Evolutionary conservation across 352 stramenopile species (phyloP).

Genomic region (Plasmopara halstedii): DNA sequence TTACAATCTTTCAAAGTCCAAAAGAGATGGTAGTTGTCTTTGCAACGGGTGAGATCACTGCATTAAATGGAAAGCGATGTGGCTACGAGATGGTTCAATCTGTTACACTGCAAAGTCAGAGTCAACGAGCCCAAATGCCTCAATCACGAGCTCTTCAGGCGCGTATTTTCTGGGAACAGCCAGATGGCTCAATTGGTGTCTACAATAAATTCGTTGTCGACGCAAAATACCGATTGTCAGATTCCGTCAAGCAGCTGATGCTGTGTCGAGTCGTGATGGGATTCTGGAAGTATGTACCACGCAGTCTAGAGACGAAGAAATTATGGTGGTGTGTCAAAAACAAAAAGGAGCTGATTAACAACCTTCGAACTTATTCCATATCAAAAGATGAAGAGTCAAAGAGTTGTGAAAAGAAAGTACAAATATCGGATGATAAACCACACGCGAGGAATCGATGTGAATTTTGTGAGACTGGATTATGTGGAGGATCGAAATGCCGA

Average conservation of each 20-base stretch:
- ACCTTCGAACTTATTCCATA: slow-evolving; percentile 2
- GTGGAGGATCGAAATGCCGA: slow-evolving; percentile 7
- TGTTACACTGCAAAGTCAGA: slow-evolving; percentile 3
- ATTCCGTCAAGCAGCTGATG: slow-evolving; percentile 17
- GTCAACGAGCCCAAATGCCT: neutral
- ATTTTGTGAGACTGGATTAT: slow-evolving; percentile 13
- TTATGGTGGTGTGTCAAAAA: slow-evolving; percentile 22
- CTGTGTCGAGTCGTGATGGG: slow-evolving; percentile 14
- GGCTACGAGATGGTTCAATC: slow-evolving; percentile 23
- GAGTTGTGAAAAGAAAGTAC: neutral
- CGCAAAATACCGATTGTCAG: slow-evolving; percentile 7
- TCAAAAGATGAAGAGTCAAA: neutral
- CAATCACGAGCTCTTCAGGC: slow-evolving; percentile 9
- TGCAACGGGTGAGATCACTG: slow-evolving; percentile 10
- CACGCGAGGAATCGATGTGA: slow-evolving; percentile 6
- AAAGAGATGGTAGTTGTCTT: slow-evolving; percentile 15
- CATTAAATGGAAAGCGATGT: slow-evolving; percentile 7
- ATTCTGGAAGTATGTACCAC: slow-evolving; percentile 28
- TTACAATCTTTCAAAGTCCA: slow-evolving; percentile 16
- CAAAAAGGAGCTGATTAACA: slow-evolving; percentile 11
- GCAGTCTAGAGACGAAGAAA: slow-evolving; percentile 23
- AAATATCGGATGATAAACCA: slow-evolving; percentile 1
- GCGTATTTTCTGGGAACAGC: slow-evolving; percentile 18
- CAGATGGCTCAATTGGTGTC: slow-evolving; percentile 15
- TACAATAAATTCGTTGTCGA: slow-evolving; percentile 24